Percentiles rank a stretch among this genome's conserved stretches.
phyloP scores from a whole-genome alignment of 2,329 filamentous ascomycete genomes.

The Penicillium thymicola region DNA sequence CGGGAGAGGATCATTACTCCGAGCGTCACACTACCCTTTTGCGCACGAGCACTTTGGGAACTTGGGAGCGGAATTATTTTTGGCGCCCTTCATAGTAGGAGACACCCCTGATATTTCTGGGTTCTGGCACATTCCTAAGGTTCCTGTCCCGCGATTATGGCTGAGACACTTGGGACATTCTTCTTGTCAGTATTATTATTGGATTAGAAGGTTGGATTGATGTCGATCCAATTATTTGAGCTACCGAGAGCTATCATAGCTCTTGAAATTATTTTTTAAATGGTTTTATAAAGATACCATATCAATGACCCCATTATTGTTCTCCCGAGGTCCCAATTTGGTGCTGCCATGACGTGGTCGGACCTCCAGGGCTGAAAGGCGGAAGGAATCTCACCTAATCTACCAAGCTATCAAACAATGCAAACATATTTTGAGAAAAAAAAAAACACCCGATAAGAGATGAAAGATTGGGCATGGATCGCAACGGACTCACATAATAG shows the following conservation, averaged over 20 bases:
- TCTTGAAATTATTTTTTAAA: not conserved
- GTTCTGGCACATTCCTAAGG: constrained; percentile 17
- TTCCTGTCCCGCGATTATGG: constrained; percentile 12
- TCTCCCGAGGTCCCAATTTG: not conserved
- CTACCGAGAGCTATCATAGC: not conserved
- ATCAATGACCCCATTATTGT: not conserved
- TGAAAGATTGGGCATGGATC: not conserved
- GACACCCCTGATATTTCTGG: not conserved
- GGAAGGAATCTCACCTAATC: not conserved
- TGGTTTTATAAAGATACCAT: not conserved
- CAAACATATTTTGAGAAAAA: not conserved
- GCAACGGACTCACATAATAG: not conserved
- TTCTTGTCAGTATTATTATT: constrained; percentile 1
- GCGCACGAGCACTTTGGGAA: constrained; percentile 5
- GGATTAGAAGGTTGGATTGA: not conserved
- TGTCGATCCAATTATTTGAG: not conserved
- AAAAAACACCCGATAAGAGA: not conserved
- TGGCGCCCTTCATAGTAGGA: not conserved
- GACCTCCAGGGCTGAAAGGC: constrained; percentile 4
- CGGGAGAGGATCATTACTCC: constrained; percentile 22
- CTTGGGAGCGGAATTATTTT: constrained; percentile 6
- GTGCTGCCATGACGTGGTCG: constrained; percentile 2
- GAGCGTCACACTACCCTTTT: constrained; percentile 5
- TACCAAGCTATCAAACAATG: constrained; percentile 5
- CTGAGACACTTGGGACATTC: constrained; percentile 7